Conservation (phyloP, 805 yeast species). For the Candida ascalaphidarum region DNA sequence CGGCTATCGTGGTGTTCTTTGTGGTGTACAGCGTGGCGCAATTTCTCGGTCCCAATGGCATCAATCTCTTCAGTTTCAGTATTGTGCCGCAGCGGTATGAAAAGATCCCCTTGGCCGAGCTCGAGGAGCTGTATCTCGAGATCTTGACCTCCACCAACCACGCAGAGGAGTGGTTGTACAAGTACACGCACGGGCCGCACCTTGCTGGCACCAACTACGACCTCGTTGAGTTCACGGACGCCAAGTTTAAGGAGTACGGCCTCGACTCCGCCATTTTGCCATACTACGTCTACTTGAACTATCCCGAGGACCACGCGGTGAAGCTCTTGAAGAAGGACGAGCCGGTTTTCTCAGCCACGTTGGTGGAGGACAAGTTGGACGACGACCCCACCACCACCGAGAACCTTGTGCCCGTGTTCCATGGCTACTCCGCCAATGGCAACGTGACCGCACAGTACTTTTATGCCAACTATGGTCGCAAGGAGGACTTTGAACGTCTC, state of each 20-base stretch:
- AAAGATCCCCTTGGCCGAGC: no score
- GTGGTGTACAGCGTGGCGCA: no score
- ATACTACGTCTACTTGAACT: conserved; percentile 49
- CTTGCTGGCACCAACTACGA: conserved; percentile 37
- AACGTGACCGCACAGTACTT: conserved; percentile 47
- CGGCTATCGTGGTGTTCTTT: no score
- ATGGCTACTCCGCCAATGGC: conserved; percentile 61
- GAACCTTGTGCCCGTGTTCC: conserved; percentile 48
- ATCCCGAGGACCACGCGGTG: conserved; percentile 43
- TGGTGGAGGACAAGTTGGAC: conserved; percentile 39
- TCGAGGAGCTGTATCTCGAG: no score
- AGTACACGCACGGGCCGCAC: conserved; percentile 47
- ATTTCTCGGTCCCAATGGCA: no score
- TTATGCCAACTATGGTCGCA: conserved; percentile 53
- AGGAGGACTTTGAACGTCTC: conserved; percentile 43
- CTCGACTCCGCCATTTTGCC: conserved; percentile 40
- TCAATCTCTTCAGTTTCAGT: no score
- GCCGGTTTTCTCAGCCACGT: conserved; percentile 38
- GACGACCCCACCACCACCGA: conserved; percentile 32
- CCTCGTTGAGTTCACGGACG: conserved; percentile 49
- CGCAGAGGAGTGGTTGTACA: conserved; percentile 47
- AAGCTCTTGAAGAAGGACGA: conserved; percentile 17
- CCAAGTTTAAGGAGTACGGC: conserved; percentile 50
- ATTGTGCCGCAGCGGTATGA: no score
- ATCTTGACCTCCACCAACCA: no score